phyloP scores from a whole-genome alignment of 164 flowering plant genomes.

The Litsea cubeba region DNA sequence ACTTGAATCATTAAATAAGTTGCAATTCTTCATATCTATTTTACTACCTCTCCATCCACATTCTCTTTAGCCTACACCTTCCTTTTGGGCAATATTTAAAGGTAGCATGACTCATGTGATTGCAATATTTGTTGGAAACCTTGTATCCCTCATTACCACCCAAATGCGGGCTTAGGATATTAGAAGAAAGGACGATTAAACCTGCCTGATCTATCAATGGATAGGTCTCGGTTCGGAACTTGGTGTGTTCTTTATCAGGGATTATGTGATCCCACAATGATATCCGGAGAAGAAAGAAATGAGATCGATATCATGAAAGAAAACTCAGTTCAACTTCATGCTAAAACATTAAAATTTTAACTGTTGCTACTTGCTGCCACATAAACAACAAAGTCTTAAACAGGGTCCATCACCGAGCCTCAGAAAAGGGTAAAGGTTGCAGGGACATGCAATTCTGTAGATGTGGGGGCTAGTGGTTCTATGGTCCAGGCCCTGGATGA shows the following conservation, averaged over 20 bases:
- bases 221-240: conserved; percentile 9
- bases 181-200: background rate
- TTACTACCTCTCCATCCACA: too few relatives aligned
- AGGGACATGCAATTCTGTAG: too few relatives aligned
- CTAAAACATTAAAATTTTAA: background rate
- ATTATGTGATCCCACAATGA: conserved; percentile 25
- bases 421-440: too few relatives aligned
- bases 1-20: too few relatives aligned
- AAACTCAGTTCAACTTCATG: background rate
- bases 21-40: too few relatives aligned
- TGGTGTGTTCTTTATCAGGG: conserved; percentile 15
- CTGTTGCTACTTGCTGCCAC: background rate
- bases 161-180: background rate
- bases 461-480: too few relatives aligned
- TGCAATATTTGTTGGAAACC: too few relatives aligned
- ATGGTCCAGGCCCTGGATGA: too few relatives aligned
- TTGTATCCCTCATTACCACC: too few relatives aligned
- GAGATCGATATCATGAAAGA: background rate
- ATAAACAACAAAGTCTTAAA: background rate
- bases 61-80: too few relatives aligned
- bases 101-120: too few relatives aligned
- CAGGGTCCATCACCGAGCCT: background rate
- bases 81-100: too few relatives aligned
- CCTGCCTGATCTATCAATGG: conserved; percentile 19
- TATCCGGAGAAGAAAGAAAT: conserved; percentile 10